Evolutionary conservation across 495 filamentous ascomycete genomes (phyloP), one percentile per base, ranked within the genome.

Genomic region (Neurospora discreta): DNA sequence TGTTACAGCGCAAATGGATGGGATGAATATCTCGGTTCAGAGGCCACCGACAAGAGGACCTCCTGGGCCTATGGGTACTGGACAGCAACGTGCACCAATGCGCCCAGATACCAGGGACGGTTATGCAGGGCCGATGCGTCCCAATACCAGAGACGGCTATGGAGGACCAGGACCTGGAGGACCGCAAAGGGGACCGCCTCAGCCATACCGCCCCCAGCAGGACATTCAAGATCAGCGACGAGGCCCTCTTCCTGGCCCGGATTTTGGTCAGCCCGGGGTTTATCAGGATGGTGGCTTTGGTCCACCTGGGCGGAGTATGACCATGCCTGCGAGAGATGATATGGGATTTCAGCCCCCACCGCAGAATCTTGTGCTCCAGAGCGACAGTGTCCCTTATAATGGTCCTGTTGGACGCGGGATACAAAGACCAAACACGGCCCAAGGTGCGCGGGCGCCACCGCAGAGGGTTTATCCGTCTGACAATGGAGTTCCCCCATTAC

Each of bases 1-100:
- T 73, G 9, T 90, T 41, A 75, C 87, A 60, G 82, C 83, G 43
- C 85, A 83, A 67, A 91, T 89, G 87, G 84, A 80, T 11, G 80
- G 77, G 23, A 86, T 90, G 87, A 86, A 87, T 72, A 81, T 90
- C 38, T 85, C 84, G 68, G 84, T 81, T 15, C 77, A 74, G 74
- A 78, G 81, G 39, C 80, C 82, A 3, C 75, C 74, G 4, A 77
- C 75, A 11, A 78, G 78, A 60, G 77, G 79, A 38, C 75, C 75
- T 10, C 76, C 73, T 16, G 75, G 74, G 46, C 74, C 75, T 16
- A 75, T 74, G n/a, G 75, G 74, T 18, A 71, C 75, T 3, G 71
- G 46, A 26, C 74, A 72, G 69, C 80, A 81, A 70, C 76, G 82
- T 69, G 80, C 75, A 71, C 75, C 76, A 40, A 73, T 80, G 76